phyloP scores from a whole-genome alignment of 2,329 filamentous ascomycete species.

The Alternaria infectoria region DNA sequence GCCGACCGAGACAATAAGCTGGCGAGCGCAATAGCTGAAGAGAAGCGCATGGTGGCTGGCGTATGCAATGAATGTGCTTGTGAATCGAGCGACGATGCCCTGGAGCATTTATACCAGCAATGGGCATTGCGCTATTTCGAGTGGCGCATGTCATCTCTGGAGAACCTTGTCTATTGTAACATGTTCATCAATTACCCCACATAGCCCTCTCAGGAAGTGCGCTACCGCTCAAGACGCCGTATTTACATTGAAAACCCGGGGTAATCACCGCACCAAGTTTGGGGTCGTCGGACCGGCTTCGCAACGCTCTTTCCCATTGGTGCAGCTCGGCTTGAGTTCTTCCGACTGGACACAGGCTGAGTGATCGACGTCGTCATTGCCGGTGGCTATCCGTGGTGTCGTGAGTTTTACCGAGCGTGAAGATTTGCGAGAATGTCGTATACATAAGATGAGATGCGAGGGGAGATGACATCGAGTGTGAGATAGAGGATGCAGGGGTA shows the following conservation, averaged over 20 bases:
- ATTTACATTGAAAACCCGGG: slow-evolving; percentile 9
- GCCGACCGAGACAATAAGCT: neutral
- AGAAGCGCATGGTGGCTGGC: slow-evolving; percentile 5
- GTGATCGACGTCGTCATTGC: slow-evolving; percentile 1
- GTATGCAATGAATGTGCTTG: neutral
- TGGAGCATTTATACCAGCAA: neutral
- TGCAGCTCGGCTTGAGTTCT: slow-evolving; percentile 17
- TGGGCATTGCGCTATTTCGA: neutral
- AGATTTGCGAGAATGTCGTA: neutral
- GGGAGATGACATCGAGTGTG: neutral
- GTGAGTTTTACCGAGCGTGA: neutral
- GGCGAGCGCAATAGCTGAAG: neutral
- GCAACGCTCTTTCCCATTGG: slow-evolving; percentile 12
- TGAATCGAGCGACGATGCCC: neutral
- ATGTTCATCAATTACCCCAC: neutral
- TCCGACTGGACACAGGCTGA: slow-evolving; percentile 5
- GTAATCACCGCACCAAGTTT: slow-evolving; percentile 5
- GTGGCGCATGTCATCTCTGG: neutral
- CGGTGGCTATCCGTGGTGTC: slow-evolving; percentile 2
- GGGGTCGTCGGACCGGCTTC: slow-evolving; percentile 2
- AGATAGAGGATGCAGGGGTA: neutral
- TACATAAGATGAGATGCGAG: neutral
- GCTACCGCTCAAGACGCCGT: neutral
- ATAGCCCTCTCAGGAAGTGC: neutral
- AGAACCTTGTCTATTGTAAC: neutral